phyloP scores from a whole-genome alignment of 352 stramenopile species.

The Lagenidium sp. region DNA sequence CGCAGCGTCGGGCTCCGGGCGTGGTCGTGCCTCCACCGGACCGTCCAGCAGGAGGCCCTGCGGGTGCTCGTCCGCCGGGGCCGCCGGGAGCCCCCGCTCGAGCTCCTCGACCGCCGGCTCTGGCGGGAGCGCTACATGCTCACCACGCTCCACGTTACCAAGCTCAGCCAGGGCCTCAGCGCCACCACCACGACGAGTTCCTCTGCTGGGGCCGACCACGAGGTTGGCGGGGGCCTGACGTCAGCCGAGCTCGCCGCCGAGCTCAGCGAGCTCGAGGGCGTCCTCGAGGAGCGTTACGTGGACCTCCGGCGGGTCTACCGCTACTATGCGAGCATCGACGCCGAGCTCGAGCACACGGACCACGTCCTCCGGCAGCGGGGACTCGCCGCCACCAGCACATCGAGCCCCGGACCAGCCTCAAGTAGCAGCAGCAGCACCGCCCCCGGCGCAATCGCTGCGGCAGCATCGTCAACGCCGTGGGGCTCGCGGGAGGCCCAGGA shows the following conservation, averaged over 20 bases:
- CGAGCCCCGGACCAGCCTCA: too few relatives aligned
- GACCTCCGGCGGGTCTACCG: conserved; percentile 37
- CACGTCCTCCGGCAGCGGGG: conserved; percentile 11
- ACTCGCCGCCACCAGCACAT: background rate
- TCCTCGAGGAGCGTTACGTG: conserved; percentile 35
- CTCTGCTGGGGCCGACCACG: background rate
- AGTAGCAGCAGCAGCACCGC: too few relatives aligned
- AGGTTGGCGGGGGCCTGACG: too few relatives aligned
- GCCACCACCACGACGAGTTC: background rate
- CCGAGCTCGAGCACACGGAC: conserved; percentile 11
- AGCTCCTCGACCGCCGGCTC: conserved; percentile 36
- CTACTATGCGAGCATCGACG: conserved; percentile 47
- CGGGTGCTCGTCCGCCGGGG: conserved; percentile 30
- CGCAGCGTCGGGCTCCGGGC: conserved; percentile 32
- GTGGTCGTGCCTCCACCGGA: conserved; percentile 45
- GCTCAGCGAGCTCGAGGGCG: conserved; percentile 22
- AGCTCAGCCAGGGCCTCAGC: conserved; percentile 18
- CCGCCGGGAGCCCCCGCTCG: conserved; percentile 24
- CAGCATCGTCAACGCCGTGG: too few relatives aligned
- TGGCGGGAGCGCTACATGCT: conserved; percentile 58
- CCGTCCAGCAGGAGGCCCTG: conserved; percentile 45
- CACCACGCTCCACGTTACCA: conserved; percentile 32
- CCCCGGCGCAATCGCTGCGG: too few relatives aligned
- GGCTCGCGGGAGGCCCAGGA: conserved; percentile 11
- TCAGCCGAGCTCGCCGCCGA: conserved; percentile 18